phyloP scores from a whole-genome alignment of 106 monocot species.

The Apostasia ramifera region DNA sequence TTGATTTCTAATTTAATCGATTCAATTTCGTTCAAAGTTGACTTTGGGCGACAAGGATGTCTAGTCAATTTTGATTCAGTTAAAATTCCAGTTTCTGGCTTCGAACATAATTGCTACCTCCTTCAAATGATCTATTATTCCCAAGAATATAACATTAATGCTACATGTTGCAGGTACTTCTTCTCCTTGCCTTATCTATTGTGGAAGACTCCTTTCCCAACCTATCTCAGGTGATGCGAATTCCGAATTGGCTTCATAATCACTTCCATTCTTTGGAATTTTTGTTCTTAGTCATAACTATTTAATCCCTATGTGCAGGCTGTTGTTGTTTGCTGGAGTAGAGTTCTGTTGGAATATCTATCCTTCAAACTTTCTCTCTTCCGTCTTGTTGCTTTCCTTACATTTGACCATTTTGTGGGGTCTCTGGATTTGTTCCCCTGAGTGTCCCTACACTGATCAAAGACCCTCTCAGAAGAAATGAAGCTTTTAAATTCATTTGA shows the following conservation, averaged over 20 bases:
- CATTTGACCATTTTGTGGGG: conserved; percentile 75
- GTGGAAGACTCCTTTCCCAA: conserved; percentile 88
- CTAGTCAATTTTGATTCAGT: too few relatives aligned
- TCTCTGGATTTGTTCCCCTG: conserved; percentile 54
- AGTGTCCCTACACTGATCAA: conserved; percentile 31
- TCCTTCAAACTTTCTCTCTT: conserved; percentile 75
- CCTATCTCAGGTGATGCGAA: conserved; percentile 37
- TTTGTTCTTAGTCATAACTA: neutral
- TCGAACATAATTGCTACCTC: too few relatives aligned
- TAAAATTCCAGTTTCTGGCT: too few relatives aligned
- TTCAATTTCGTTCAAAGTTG: too few relatives aligned
- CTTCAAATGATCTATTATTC: too few relatives aligned
- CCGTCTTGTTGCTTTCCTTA: conserved; percentile 42
- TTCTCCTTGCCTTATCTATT: conserved; percentile 90
- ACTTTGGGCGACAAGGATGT: too few relatives aligned
- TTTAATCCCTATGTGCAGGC: conserved; percentile 30
- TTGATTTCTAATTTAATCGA: too few relatives aligned
- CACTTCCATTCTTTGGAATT: neutral
- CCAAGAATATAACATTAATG: neutral
- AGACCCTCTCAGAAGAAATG: neutral
- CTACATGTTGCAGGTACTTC: conserved; percentile 71
- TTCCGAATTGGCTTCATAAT: neutral
- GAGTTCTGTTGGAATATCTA: conserved; percentile 98
- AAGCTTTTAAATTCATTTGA: neutral
- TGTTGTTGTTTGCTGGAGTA: conserved; percentile 59